These are phyloP conservation scores for Chamaecrista fasciculata DNA, from an alignment of 306 rosid species.

Conservation along the genomic window DNA sequence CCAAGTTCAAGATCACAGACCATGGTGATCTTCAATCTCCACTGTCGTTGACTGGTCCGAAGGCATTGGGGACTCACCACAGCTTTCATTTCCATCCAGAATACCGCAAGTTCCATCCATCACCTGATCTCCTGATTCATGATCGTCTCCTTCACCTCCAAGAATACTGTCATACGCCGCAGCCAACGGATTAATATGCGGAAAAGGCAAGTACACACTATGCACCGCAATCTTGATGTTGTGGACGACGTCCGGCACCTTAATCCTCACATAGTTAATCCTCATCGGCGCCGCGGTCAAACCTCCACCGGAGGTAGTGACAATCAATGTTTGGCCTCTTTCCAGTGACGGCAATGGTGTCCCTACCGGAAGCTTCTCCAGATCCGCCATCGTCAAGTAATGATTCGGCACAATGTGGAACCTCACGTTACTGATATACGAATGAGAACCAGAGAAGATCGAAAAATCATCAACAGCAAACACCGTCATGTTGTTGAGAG, in stretches of 20 bases:
- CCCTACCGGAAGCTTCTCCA: slow-evolving; percentile 63
- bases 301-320: slow-evolving; percentile 56
- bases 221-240: slow-evolving; percentile 63
- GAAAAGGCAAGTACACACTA: slow-evolving; percentile 63
- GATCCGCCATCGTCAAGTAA: slow-evolving; percentile 48
- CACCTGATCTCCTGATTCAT: slow-evolving; percentile 19
- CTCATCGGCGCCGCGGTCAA: slow-evolving; percentile 44
- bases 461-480: slow-evolving; percentile 64
- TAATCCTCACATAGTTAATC: slow-evolving; percentile 65
- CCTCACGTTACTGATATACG: slow-evolving; percentile 56
- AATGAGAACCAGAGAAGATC: slow-evolving; percentile 64
- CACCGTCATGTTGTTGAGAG: slow-evolving; percentile 60
- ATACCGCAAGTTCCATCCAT: slow-evolving; percentile 42
- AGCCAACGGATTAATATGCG: slow-evolving; percentile 49
- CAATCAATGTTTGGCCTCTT: slow-evolving; percentile 45
- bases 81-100: slow-evolving; percentile 36
- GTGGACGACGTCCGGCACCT: slow-evolving; percentile 51
- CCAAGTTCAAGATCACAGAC: slow-evolving; percentile 29
- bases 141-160: slow-evolving; percentile 35
- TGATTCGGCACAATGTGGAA: slow-evolving; percentile 69
- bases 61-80: slow-evolving; percentile 42
- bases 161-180: slow-evolving; percentile 44
- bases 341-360: slow-evolving; percentile 57
- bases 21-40: slow-evolving; percentile 75
- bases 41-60: slow-evolving; percentile 38